A percentile compares a stretch with the other conserved stretches of the same genome.
These are phyloP conservation scores for Inonotus obliquus DNA, from an alignment of 1,284 basidiomycete genomes.

Conservation along the genomic window DNA sequence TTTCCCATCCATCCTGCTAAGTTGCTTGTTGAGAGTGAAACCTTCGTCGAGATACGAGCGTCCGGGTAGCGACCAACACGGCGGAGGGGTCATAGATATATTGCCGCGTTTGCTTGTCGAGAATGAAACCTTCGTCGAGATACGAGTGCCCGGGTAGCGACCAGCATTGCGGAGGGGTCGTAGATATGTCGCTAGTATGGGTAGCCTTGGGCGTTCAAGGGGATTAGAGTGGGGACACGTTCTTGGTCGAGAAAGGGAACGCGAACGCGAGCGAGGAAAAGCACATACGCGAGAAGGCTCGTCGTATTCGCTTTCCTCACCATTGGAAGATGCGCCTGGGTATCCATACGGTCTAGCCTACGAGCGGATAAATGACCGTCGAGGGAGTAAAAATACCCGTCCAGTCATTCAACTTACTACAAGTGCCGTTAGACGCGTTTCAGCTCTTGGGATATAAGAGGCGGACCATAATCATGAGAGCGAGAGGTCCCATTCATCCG, in stretches of 20 bases:
- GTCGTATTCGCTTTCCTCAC: constrained; percentile 17
- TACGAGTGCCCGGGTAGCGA: too few relatives aligned
- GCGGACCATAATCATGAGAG: not conserved
- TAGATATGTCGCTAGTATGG: too few relatives aligned
- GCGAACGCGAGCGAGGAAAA: constrained; percentile 1
- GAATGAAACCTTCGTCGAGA: too few relatives aligned
- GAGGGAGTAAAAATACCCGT: not conserved
- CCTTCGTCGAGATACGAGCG: too few relatives aligned
- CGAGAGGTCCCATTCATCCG: not conserved
- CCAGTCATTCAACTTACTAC: constrained; percentile 14
- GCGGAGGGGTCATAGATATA: too few relatives aligned
- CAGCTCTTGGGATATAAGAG: constrained; percentile 11
- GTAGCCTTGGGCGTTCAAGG: constrained; percentile 9
- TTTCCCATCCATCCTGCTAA: too few relatives aligned
- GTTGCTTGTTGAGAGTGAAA: too few relatives aligned
- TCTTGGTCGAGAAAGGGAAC: constrained; percentile 1
- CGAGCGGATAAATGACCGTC: too few relatives aligned
- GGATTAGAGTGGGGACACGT: constrained; percentile 14
- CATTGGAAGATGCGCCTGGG: constrained; percentile 12
- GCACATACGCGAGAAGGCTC: constrained; percentile 10
- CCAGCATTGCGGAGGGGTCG: too few relatives aligned
- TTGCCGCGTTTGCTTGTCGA: too few relatives aligned
- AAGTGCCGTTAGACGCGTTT: constrained; percentile 8
- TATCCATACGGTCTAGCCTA: constrained; percentile 9
- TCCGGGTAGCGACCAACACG: too few relatives aligned